Percentiles rank a stretch among this genome's conserved stretches.
Evolutionary conservation across 306 rosid genomes (phyloP).

Genomic region (Rubus parviflorus): DNA sequence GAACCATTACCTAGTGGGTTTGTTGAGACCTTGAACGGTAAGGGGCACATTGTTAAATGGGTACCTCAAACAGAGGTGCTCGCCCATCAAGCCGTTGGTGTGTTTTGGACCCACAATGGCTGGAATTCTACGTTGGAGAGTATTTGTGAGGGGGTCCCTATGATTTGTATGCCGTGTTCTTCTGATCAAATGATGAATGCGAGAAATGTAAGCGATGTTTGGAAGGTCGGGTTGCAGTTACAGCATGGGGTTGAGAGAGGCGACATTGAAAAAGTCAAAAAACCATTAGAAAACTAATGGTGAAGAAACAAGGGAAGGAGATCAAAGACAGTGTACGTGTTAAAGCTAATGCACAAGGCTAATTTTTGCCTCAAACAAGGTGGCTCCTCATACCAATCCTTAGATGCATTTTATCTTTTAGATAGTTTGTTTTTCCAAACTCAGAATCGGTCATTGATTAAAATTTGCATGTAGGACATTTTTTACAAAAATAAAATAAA

Average conservation of each 20-base stretch:
- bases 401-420: slow-evolving; percentile 13
- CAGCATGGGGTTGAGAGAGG: slow-evolving; percentile 36
- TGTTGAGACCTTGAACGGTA: slow-evolving; percentile 35
- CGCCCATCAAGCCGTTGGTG: slow-evolving; percentile 47
- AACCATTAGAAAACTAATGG: slow-evolving; percentile 36
- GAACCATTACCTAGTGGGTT: slow-evolving; percentile 49
- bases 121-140: slow-evolving; percentile 74
- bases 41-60: slow-evolving; percentile 56
- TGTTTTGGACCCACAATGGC: slow-evolving; percentile 61
- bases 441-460: not conserved
- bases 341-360: slow-evolving; percentile 36
- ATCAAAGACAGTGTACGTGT: slow-evolving; percentile 37
- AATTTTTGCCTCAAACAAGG: slow-evolving; percentile 28
- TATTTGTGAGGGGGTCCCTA: slow-evolving; percentile 62
- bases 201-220: slow-evolving; percentile 46
- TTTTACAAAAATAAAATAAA: not conserved
- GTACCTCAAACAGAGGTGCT: slow-evolving; percentile 60
- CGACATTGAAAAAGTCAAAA: slow-evolving; percentile 41
- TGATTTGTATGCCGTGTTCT: slow-evolving; percentile 52
- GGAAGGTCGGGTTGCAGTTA: slow-evolving; percentile 48
- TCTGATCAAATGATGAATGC: slow-evolving; percentile 53
- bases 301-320: slow-evolving; percentile 38
- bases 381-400: slow-evolving; percentile 21
- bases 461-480: not conserved
- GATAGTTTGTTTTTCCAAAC: not conserved